Conservation (phyloP, 2,329 filamentous ascomycete species). For the Talaromyces sp. region DNA sequence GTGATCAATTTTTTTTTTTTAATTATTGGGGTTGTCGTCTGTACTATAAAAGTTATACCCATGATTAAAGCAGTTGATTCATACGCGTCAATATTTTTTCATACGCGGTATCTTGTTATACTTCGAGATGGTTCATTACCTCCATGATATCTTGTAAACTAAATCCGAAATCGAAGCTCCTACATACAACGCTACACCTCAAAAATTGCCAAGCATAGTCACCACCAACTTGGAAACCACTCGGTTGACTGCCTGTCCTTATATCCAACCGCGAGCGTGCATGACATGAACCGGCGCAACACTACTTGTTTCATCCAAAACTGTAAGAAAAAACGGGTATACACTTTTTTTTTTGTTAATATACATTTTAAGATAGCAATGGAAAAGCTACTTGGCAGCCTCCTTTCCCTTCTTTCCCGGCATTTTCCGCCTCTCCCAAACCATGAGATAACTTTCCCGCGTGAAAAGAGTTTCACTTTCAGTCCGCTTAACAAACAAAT, state of each 20-base stretch:
- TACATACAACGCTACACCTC: background rate
- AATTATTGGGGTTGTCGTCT: background rate
- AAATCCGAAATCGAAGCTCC: background rate
- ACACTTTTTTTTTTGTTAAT: background rate
- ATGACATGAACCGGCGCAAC: background rate
- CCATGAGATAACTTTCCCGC: slow-evolving; percentile 89
- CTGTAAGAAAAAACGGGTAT: background rate
- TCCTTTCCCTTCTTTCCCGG: slow-evolving; percentile 24
- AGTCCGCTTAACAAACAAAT: slow-evolving; percentile 85
- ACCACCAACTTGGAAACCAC: too few relatives aligned
- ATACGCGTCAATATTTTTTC: background rate
- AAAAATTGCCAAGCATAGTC: too few relatives aligned
- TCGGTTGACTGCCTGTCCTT: too few relatives aligned
- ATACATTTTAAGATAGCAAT: background rate
- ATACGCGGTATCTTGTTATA: background rate
- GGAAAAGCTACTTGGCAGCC: background rate
- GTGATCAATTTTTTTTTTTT: slow-evolving; percentile 1
- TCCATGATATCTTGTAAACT: background rate
- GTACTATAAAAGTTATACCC: background rate
- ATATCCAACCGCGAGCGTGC: background rate
- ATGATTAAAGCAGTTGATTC: background rate
- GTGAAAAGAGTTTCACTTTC: slow-evolving; percentile 86
- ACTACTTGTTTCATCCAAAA: background rate
- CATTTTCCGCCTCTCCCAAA: slow-evolving; percentile 78
- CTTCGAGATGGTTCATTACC: background rate